These are phyloP conservation scores for Plasmodium malariae DNA, from an alignment of 169 alveolate genomes.

Conservation along the genomic window DNA sequence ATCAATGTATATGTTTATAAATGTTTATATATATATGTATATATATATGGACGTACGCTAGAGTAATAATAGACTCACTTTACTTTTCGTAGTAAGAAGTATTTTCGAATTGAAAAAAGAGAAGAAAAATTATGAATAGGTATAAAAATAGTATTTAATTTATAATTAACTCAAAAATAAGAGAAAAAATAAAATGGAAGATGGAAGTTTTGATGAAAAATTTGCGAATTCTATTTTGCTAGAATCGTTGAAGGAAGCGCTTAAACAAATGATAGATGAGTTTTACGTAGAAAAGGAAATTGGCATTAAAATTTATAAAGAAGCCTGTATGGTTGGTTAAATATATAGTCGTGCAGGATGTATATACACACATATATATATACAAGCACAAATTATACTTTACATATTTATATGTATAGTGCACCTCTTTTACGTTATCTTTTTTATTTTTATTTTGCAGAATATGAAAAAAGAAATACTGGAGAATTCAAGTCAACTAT, in stretches of 20 bases:
- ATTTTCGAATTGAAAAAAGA: not conserved
- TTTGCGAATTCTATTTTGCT: slow-evolving; percentile 52
- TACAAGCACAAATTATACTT: not conserved
- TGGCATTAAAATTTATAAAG: slow-evolving; percentile 62
- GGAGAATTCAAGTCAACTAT: slow-evolving; percentile 48
- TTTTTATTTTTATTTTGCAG: slow-evolving; percentile 1
- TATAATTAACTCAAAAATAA: not conserved
- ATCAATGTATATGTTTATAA: not conserved
- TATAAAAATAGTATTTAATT: not conserved
- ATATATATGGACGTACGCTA: not conserved
- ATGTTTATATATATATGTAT: not conserved
- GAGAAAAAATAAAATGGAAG: slow-evolving; percentile 36
- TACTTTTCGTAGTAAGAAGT: not conserved
- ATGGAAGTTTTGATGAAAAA: slow-evolving; percentile 52
- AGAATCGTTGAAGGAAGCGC: slow-evolving; percentile 74
- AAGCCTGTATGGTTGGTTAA: slow-evolving; percentile 60
- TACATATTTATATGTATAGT: not conserved
- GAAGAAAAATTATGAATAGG: slow-evolving; percentile 16
- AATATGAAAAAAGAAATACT: slow-evolving; percentile 66
- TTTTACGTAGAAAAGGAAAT: slow-evolving; percentile 65
- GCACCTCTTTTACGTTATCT: not conserved
- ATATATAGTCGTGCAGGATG: not conserved
- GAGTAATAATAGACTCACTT: not conserved
- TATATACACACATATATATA: not conserved
- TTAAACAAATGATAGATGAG: slow-evolving; percentile 72